A percentile compares a stretch with the other conserved stretches of the same genome.
These are phyloP conservation scores for Epichloe gansuensis DNA, from an alignment of 2,329 filamentous ascomycete species.

Conservation along the genomic window DNA sequence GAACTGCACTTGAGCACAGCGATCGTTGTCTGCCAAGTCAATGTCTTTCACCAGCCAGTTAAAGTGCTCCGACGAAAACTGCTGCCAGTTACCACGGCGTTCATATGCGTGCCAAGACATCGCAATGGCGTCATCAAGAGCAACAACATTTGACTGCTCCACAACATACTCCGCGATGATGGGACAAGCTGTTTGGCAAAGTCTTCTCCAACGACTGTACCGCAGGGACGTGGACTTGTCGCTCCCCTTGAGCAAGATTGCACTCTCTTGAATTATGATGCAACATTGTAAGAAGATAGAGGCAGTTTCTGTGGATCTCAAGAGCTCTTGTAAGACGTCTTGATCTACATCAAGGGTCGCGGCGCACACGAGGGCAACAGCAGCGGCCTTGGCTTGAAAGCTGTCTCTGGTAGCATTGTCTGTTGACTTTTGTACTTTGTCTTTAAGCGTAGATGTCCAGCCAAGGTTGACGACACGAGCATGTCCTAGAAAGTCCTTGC, in stretches of 20 bases:
- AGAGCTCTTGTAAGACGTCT: neutral
- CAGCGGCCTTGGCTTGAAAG: neutral
- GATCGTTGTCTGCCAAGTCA: neutral
- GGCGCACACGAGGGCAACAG: neutral
- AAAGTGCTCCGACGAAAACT: neutral
- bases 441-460: neutral
- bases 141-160: neutral
- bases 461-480: neutral
- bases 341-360: neutral
- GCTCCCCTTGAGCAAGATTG: neutral
- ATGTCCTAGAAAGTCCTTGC: neutral
- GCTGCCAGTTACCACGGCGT: neutral
- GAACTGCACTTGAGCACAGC: conserved; percentile 25
- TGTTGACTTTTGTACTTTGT: neutral
- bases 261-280: neutral
- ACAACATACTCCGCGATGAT: neutral
- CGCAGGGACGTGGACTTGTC: neutral
- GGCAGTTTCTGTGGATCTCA: neutral
- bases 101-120: neutral
- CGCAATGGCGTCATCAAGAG: neutral
- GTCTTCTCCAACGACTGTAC: neutral
- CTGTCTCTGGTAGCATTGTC: neutral
- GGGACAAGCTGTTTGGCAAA: neutral
- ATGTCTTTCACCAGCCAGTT: conserved; percentile 1
- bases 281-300: neutral